phyloP scores from a whole-genome alignment of 352 stramenopile genomes.

The Globisporangium alternatum region DNA sequence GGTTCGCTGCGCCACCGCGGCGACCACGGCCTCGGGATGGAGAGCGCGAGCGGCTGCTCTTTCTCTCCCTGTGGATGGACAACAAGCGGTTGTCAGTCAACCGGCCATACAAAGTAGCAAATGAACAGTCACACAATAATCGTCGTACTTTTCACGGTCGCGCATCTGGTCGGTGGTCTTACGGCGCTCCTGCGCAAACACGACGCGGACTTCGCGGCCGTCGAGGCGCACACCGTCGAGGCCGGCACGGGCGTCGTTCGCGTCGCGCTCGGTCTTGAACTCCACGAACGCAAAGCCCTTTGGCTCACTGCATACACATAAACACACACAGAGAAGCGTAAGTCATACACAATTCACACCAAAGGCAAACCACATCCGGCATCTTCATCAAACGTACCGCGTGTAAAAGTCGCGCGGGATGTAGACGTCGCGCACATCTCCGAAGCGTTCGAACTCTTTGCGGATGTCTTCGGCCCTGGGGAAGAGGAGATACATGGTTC shows the following conservation, averaged over 20 bases:
- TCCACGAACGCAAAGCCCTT: constrained; percentile 97
- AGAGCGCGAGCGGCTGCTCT: constrained; percentile 38
- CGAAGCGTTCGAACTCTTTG: constrained; percentile 92
- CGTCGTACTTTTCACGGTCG: constrained; percentile 63
- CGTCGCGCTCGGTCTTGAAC: constrained; percentile 90
- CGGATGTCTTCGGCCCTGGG: constrained; percentile 87
- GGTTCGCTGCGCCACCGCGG: constrained; percentile 18
- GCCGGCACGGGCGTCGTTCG: constrained; percentile 87
- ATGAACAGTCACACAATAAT: not conserved
- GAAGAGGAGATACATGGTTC: not conserved
- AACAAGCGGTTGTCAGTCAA: not conserved
- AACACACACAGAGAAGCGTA: not conserved
- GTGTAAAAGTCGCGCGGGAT: constrained; percentile 94
- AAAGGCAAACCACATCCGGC: not conserved
- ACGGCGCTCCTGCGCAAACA: constrained; percentile 95
- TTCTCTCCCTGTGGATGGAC: constrained; percentile 18
- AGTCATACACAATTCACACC: not conserved
- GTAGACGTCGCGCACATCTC: constrained; percentile 95
- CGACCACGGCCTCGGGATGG: constrained; percentile 21
- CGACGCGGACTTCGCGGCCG: constrained; percentile 91
- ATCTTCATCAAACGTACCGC: constrained; percentile 39
- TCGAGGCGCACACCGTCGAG: constrained; percentile 92
- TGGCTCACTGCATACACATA: constrained; percentile 54
- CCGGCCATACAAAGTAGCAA: not conserved
- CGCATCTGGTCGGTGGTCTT: constrained; percentile 96